phyloP scores from a whole-genome alignment of 2,329 filamentous ascomycete species.

The Trichophyton simii region DNA sequence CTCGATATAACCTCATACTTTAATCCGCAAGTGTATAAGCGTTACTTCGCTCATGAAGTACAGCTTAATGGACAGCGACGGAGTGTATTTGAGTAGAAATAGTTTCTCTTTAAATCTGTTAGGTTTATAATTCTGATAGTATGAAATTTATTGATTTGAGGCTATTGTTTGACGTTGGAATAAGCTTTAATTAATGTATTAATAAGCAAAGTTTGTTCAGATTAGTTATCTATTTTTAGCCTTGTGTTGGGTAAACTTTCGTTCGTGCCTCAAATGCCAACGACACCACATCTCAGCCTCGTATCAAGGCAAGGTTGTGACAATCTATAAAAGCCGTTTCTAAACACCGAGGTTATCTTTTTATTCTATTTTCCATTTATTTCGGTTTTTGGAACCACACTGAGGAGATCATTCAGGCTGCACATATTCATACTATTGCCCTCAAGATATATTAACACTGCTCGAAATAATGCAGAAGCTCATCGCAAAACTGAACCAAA shows the following conservation, averaged over 20 bases:
- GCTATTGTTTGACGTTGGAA: background rate
- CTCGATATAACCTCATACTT: background rate
- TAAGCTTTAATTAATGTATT: background rate
- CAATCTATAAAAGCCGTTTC: background rate
- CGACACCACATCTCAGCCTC: background rate
- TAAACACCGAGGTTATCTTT: background rate
- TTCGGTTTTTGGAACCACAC: background rate
- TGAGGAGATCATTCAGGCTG: background rate
- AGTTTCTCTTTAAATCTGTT: background rate
- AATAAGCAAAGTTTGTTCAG: background rate
- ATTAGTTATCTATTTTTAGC: background rate
- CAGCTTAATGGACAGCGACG: background rate
- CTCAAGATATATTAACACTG: background rate
- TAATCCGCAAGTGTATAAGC: background rate
- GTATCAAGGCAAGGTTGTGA: background rate
- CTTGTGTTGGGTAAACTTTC: no score
- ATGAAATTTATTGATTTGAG: background rate
- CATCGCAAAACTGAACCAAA: background rate
- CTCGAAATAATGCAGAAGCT: constrained; percentile 23
- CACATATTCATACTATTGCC: background rate
- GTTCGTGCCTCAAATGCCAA: background rate
- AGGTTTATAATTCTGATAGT: background rate
- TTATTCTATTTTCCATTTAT: background rate
- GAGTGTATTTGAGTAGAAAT: background rate
- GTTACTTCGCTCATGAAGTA: background rate